Evolutionary conservation across 257 asterid genomes (phyloP).

Genomic region (Rauvolfia tetraphylla): DNA sequence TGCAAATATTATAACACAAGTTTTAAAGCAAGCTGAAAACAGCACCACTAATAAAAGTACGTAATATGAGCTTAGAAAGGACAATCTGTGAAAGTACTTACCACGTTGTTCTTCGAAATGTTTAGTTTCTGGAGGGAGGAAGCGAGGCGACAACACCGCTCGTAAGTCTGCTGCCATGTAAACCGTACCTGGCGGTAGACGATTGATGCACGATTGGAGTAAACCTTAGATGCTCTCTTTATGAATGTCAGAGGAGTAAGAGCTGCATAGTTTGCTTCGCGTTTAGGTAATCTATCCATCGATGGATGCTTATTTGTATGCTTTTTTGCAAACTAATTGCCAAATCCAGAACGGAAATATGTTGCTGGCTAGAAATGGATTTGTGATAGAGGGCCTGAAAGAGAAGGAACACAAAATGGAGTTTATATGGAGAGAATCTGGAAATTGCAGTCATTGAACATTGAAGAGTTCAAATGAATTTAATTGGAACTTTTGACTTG

Average conservation of each 20-base stretch:
- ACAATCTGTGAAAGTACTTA: constrained; percentile 48
- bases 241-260: constrained; percentile 72
- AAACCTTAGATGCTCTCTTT: constrained; percentile 57
- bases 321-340: neutral
- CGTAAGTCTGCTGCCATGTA: constrained; percentile 69
- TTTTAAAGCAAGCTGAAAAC: too few species aligned
- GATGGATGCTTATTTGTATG: neutral
- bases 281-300: constrained; percentile 58
- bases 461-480: constrained; percentile 6
- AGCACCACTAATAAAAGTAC: too few species aligned
- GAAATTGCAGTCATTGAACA: constrained; percentile 33
- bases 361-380: too few species aligned
- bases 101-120: constrained; percentile 54
- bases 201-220: constrained; percentile 50
- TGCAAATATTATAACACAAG: too few species aligned
- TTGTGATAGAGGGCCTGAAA: neutral
- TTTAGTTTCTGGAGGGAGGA: constrained; percentile 55
- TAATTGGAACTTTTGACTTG: constrained; percentile 35
- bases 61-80: too few species aligned
- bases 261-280: constrained; percentile 66
- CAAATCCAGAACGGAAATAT: too few species aligned
- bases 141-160: constrained; percentile 59
- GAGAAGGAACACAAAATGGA: neutral
- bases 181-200: constrained; percentile 45
- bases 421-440: neutral